These are phyloP conservation scores for Russula dissimulans DNA, from an alignment of 768 basidiomycete species.

Conservation along the genomic window DNA sequence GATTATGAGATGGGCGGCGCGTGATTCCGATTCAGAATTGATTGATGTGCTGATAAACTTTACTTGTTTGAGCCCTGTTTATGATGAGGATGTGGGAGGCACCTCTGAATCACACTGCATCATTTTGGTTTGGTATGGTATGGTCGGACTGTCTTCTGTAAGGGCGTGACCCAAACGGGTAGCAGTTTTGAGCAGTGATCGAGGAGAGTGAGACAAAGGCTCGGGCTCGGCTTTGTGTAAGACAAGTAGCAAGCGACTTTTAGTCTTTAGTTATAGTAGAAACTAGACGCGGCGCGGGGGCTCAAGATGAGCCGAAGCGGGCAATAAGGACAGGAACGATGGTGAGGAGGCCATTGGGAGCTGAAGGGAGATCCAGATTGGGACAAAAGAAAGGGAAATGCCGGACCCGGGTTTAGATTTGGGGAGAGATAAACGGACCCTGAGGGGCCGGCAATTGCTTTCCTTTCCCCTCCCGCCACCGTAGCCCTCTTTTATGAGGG, in stretches of 20 bases:
- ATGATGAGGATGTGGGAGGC: not conserved
- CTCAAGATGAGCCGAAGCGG: not conserved
- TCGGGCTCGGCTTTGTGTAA: too few relatives aligned
- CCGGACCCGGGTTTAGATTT: not conserved
- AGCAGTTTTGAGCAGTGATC: too few relatives aligned
- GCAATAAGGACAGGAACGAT: not conserved
- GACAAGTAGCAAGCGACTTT: too few relatives aligned
- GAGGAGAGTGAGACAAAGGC: not conserved
- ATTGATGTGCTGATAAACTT: not conserved
- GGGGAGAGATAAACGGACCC: not conserved
- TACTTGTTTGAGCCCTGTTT: not conserved
- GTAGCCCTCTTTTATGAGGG: conserved; percentile 13
- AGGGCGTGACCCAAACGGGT: too few relatives aligned
- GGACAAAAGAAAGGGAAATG: not conserved
- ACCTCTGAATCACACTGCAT: not conserved
- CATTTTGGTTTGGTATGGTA: too few relatives aligned
- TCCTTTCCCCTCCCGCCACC: not conserved
- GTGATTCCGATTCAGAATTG: not conserved
- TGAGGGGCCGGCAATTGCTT: not conserved
- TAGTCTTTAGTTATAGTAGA: too few relatives aligned
- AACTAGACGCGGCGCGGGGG: not conserved
- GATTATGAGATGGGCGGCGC: not conserved
- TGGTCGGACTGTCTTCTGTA: not conserved
- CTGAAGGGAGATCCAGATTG: not conserved
- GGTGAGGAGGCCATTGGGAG: not conserved